Evolutionary conservation across 2,329 filamentous ascomycete species (phyloP).

Genomic region (Pyricularia pennisetigena): DNA sequence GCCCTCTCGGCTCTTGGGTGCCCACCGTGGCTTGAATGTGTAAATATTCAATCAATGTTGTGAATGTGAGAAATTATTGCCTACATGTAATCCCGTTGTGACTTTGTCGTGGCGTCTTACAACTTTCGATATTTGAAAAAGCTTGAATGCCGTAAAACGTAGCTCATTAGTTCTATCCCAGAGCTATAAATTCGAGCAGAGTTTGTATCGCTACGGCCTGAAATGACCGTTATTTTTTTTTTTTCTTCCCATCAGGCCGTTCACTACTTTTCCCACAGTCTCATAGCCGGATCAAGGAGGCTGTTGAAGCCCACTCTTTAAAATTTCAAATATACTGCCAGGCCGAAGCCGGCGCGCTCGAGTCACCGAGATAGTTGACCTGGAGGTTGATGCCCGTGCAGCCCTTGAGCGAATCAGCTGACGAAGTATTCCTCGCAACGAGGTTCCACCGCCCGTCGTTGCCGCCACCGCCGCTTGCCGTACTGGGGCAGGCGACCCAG

Average conservation of each 20-base stretch:
- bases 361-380: constrained; percentile 9
- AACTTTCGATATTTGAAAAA: not conserved
- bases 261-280: not conserved
- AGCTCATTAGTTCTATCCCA: not conserved
- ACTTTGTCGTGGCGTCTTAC: not conserved
- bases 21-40: not conserved
- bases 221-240: not conserved
- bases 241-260: not conserved
- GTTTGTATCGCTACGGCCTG: not conserved
- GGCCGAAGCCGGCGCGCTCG: not conserved
- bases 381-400: constrained; percentile 19
- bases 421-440: constrained; percentile 16
- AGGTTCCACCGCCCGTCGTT: constrained; percentile 14
- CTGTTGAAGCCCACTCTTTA: not conserved
- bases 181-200: not conserved
- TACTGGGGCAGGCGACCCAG: constrained; percentile 19
- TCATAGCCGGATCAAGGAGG: not conserved
- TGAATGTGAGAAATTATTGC: not conserved
- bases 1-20: not conserved
- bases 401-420: constrained; percentile 10
- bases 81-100: not conserved
- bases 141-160: not conserved
- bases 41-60: not conserved
- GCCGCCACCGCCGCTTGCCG: constrained; percentile 12
- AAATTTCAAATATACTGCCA: constrained; percentile 6